phyloP scores from a whole-genome alignment of 441 rosid species.

The Hura crepitans region DNA sequence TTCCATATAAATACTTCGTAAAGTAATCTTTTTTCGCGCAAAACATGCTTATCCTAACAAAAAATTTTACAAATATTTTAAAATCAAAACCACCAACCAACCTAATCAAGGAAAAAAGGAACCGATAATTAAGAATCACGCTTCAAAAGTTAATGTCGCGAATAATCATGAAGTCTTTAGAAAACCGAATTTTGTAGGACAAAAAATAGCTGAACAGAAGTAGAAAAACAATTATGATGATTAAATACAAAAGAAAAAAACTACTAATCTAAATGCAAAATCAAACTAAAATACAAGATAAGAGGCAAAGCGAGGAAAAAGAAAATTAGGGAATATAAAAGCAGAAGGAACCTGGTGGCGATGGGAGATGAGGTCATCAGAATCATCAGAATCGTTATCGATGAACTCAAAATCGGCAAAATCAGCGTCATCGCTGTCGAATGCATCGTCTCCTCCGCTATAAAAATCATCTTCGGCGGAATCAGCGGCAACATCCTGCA shows the following conservation, averaged over 20 bases:
- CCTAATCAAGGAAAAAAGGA: background rate
- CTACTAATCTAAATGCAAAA: background rate
- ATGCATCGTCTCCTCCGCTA: slow-evolving; percentile 61
- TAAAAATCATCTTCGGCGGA: slow-evolving; percentile 73
- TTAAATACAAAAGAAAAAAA: background rate
- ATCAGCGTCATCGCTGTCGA: slow-evolving; percentile 54
- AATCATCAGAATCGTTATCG: slow-evolving; percentile 71
- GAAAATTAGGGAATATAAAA: background rate
- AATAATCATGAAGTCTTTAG: background rate
- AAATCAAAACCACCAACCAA: background rate
- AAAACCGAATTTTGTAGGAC: background rate
- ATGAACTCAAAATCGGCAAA: slow-evolving; percentile 64
- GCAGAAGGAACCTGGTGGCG: slow-evolving; percentile 58
- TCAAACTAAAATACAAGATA: background rate
- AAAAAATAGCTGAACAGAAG: too few species aligned
- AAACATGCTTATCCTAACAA: background rate
- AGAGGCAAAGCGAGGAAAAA: background rate
- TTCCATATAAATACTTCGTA: background rate
- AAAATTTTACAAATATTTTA: background rate
- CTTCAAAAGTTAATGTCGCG: background rate
- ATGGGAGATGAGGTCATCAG: slow-evolving; percentile 53
- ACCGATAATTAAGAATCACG: background rate
- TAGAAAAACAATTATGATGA: background rate
- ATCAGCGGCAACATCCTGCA: slow-evolving; percentile 50
- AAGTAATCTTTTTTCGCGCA: background rate